These are phyloP conservation scores for Penicillium sp. DNA, from an alignment of 2,329 filamentous ascomycete genomes.

Conservation along the genomic window DNA sequence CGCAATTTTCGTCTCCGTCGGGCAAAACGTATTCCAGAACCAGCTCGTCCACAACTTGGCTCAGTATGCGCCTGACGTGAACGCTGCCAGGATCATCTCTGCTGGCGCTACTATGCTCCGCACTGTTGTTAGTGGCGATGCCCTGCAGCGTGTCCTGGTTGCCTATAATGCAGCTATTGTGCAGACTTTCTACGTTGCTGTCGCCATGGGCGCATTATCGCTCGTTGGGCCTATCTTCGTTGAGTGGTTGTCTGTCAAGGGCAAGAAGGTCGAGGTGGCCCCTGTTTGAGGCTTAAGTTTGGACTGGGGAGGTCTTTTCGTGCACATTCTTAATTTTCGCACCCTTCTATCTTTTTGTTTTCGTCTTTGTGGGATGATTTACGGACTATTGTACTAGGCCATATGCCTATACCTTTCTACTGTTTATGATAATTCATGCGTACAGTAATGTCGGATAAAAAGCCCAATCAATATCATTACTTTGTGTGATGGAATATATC, in stretches of 20 bases:
- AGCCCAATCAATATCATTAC: not conserved
- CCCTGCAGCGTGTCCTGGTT: conserved; percentile 29
- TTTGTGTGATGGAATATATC: not conserved
- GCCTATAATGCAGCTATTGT: conserved; percentile 41
- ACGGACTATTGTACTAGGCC: not conserved
- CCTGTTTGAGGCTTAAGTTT: conserved; percentile 5
- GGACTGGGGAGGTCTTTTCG: not conserved
- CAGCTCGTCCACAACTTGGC: conserved; percentile 28
- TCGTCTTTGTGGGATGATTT: not conserved
- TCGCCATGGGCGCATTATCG: conserved; percentile 37
- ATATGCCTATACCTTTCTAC: not conserved
- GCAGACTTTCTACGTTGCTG: conserved; percentile 39
- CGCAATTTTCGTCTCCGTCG: conserved; percentile 38
- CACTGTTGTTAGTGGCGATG: conserved; percentile 23
- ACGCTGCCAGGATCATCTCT: conserved; percentile 28
- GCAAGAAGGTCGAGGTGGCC: conserved; percentile 28
- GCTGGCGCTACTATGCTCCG: conserved; percentile 41
- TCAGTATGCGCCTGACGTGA: conserved; percentile 23
- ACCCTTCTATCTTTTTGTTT: not conserved
- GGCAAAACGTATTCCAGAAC: conserved; percentile 41
- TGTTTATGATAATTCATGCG: not conserved
- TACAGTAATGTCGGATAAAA: not conserved
- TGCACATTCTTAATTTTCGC: conserved; percentile 13
- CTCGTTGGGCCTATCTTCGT: conserved; percentile 35
- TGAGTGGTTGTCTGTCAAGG: conserved; percentile 44